Conservation (phyloP, 169 alveolate species). For the Babesia ovis region DNA sequence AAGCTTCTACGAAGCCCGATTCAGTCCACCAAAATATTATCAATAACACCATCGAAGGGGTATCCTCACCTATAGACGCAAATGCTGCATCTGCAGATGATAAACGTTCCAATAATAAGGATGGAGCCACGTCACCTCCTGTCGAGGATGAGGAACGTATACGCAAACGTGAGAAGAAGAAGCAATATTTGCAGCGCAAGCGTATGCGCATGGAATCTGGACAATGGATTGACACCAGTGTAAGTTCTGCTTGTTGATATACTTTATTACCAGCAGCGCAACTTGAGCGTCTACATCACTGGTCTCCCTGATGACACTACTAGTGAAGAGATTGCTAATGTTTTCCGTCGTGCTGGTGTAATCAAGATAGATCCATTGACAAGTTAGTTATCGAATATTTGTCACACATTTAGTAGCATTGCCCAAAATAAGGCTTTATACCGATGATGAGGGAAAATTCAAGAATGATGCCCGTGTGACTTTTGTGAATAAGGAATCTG, state of each 20-base stretch:
- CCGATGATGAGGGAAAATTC: conserved; percentile 72
- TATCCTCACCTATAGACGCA: not conserved
- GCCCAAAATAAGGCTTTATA: conserved; percentile 80
- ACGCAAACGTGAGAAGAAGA: conserved; percentile 94
- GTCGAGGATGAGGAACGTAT: conserved; percentile 92
- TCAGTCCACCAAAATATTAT: no score
- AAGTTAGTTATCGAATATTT: conserved; percentile 38
- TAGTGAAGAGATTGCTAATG: conserved; percentile 70
- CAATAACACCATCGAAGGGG: not conserved
- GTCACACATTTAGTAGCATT: conserved; percentile 32
- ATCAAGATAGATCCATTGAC: conserved; percentile 83
- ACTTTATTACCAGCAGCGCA: conserved; percentile 79
- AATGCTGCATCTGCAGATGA: not conserved
- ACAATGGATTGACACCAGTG: conserved; percentile 36
- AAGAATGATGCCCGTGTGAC: conserved; percentile 84
- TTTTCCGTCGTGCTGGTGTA: conserved; percentile 83
- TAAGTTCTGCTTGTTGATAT: not conserved
- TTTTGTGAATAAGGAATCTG: conserved; percentile 81
- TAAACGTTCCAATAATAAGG: not conserved
- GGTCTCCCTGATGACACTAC: conserved; percentile 80
- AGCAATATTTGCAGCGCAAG: conserved; percentile 65
- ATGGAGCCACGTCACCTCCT: conserved; percentile 21
- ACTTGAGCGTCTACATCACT: conserved; percentile 74
- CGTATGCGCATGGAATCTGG: conserved; percentile 61
- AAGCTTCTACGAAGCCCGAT: no score